These are phyloP conservation scores for Magnolia officinalis DNA, from an alignment of 164 flowering plant genomes.

Conservation along the genomic window DNA sequence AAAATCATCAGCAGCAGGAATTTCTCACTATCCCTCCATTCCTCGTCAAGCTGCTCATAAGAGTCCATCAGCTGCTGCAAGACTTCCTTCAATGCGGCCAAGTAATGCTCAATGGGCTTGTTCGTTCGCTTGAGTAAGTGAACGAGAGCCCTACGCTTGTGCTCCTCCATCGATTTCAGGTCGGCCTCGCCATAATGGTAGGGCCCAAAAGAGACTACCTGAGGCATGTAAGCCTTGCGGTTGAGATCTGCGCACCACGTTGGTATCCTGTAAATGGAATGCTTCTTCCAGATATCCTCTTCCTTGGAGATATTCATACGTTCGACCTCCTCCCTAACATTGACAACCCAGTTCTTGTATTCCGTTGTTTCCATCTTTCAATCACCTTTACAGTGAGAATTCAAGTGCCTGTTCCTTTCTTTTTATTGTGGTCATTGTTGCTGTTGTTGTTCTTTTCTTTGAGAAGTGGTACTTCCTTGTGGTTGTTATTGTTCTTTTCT, in stretches of 20 bases:
- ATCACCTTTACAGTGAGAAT: background rate
- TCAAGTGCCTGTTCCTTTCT: too few species aligned
- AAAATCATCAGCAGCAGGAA: constrained; percentile 44
- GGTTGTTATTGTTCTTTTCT: too few species aligned
- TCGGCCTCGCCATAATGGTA: constrained; percentile 39
- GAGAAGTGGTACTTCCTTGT: too few species aligned
- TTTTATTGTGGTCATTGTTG: too few species aligned
- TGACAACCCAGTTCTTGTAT: constrained; percentile 16
- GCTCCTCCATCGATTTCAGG: constrained; percentile 41
- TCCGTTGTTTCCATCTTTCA: background rate
- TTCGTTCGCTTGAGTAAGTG: constrained; percentile 41
- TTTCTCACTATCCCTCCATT: constrained; percentile 23
- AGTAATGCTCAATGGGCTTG: constrained; percentile 21
- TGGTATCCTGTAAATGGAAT: constrained; percentile 26
- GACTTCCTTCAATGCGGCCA: constrained; percentile 22
- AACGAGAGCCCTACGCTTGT: constrained; percentile 51
- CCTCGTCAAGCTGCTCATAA: constrained; percentile 28
- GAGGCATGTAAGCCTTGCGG: constrained; percentile 35
- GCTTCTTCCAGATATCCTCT: constrained; percentile 27
- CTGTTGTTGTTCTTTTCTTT: too few species aligned
- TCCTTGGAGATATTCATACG: background rate
- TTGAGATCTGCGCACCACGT: constrained; percentile 13
- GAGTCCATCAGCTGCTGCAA: constrained; percentile 22
- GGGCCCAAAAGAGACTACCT: constrained; percentile 46
- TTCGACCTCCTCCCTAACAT: constrained; percentile 13